A percentile compares a stretch with the other conserved stretches of the same genome.
These are phyloP conservation scores for Penicillium chermesinum DNA, from an alignment of 495 filamentous ascomycete species.

Conservation along the genomic window DNA sequence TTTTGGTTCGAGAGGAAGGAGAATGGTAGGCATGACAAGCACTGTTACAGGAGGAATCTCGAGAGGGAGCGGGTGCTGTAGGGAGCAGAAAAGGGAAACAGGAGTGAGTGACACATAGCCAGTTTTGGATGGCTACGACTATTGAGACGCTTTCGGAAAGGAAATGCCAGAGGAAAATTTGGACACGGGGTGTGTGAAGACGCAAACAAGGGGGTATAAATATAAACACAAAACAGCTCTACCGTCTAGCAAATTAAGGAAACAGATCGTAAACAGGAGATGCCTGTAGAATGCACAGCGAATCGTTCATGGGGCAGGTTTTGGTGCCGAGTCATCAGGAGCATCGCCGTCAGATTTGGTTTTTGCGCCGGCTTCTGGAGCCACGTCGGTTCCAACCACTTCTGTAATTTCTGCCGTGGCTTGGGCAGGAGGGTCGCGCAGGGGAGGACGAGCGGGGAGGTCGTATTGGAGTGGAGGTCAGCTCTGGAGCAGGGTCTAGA, in stretches of 20 bases:
- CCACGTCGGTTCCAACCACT: slow-evolving; percentile 5
- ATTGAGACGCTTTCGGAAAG: too few relatives aligned
- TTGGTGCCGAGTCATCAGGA: too few relatives aligned
- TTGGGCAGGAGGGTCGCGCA: slow-evolving; percentile 18
- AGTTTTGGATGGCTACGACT: too few relatives aligned
- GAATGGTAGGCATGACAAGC: too few relatives aligned
- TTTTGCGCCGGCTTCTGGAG: not conserved
- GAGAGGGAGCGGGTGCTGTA: too few relatives aligned
- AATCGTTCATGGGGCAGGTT: too few relatives aligned
- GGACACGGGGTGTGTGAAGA: slow-evolving; percentile 10
- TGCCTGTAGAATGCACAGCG: not conserved
- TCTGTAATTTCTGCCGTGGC: slow-evolving; percentile 9
- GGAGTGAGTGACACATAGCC: too few relatives aligned
- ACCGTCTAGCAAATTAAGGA: slow-evolving; percentile 18
- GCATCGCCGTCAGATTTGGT: slow-evolving; percentile 1
- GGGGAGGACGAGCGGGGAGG: slow-evolving; percentile 39
- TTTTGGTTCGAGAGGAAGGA: too few relatives aligned
- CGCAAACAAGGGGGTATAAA: slow-evolving; percentile 30
- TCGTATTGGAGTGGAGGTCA: slow-evolving; percentile 27
- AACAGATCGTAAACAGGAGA: not conserved
- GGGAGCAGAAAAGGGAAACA: too few relatives aligned
- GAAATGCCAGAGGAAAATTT: slow-evolving; percentile 9
- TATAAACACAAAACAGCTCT: slow-evolving; percentile 21
- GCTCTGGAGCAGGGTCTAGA: slow-evolving; percentile 33
- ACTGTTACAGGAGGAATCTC: too few relatives aligned